Evolutionary conservation across 192 early-diverging fungal genomes (phyloP), one percentile per base, ranked within the genome.

Genomic region (Cladochytrium replicatum): DNA sequence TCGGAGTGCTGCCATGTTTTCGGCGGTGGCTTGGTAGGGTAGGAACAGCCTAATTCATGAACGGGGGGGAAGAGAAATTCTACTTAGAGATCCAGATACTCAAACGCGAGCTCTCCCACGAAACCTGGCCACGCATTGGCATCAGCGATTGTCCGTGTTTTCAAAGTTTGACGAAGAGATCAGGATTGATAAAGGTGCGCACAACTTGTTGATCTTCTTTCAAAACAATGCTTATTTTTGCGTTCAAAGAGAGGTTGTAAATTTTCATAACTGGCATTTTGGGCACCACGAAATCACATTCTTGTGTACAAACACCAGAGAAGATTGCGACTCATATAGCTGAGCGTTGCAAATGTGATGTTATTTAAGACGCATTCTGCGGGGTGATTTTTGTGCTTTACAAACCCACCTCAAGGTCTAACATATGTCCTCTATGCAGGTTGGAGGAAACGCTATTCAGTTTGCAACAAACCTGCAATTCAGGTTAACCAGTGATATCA

Each of bases 401-500:
- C 40, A 13, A 49, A 22, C 27, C 5, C 7, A 27, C 40, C 37
- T 17, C 42, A 8, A 46, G 27, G 13, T 26, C 15, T 1, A 54
- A 41, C 15, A 30, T 5, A 15, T n/a, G n/a, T n/a, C 7, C 30
- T 61, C 52, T 1, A 21, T 26, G 6, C 34, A 69, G 68, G 64
- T 44, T 8, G 95, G 95, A 11, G 95, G 95, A 2, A 98, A 98
- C 57, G 56, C 90, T 11, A 98, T 98, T 58, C 91, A 96, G 65
- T 96, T 98, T 76, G 93, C 95, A n/a, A 2, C 66, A 78, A 49
- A 80, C 76, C 5, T 91, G 93, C 55, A 70, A 88, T 53, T 68
- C 73, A 69, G 80, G 74, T 80, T 46, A 39, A 11, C 40, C 3
- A 11, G 5, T 61, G 3, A 60, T 2, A 64, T 9, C n/a, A 21